A percentile compares a stretch with the other conserved stretches of the same genome.
Conservation (phyloP, 495 filamentous ascomycete genomes). For the Penicillium crystallinum region DNA sequence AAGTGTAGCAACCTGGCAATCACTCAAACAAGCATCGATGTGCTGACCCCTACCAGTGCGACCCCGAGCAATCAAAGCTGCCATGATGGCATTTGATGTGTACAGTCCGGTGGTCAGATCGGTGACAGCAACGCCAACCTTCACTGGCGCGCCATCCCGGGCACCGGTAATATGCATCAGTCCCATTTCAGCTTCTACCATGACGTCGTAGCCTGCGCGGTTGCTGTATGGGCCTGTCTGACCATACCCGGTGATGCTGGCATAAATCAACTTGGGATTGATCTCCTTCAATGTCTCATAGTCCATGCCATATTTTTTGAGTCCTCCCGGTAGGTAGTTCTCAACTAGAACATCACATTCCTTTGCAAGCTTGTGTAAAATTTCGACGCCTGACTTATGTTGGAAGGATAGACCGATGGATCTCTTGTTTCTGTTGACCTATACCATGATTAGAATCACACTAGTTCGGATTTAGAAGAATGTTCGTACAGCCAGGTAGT, state of each 20-base stretch:
- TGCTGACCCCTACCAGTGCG: constrained; percentile 77
- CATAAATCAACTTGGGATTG: constrained; percentile 70
- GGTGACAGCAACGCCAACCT: constrained; percentile 95
- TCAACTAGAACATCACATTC: constrained; percentile 92
- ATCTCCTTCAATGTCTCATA: constrained; percentile 71
- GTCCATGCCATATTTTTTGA: constrained; percentile 90
- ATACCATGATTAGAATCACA: constrained; percentile 1
- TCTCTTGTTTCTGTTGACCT: constrained; percentile 97
- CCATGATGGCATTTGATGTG: constrained; percentile 95
- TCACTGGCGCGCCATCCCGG: constrained; percentile 85
- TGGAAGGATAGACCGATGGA: constrained; percentile 89
- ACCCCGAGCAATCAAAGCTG: constrained; percentile 69
- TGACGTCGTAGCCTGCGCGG: constrained; percentile 94
- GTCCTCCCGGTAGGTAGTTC: constrained; percentile 86
- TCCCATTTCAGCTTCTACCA: constrained; percentile 98
- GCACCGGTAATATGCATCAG: constrained; percentile 96
- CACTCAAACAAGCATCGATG: constrained; percentile 85
- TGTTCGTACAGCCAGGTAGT: constrained; percentile 73
- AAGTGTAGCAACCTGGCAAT: constrained; percentile 90
- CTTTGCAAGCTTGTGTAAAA: constrained; percentile 77
- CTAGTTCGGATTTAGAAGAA: not conserved
- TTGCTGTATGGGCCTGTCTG: constrained; percentile 89
- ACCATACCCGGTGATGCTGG: constrained; percentile 71
- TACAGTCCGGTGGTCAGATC: constrained; percentile 96
- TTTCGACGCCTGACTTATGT: constrained; percentile 71